Base-by-base conservation (phyloP, 106 monocot species). In the Dendrobium nobile region DNA sequence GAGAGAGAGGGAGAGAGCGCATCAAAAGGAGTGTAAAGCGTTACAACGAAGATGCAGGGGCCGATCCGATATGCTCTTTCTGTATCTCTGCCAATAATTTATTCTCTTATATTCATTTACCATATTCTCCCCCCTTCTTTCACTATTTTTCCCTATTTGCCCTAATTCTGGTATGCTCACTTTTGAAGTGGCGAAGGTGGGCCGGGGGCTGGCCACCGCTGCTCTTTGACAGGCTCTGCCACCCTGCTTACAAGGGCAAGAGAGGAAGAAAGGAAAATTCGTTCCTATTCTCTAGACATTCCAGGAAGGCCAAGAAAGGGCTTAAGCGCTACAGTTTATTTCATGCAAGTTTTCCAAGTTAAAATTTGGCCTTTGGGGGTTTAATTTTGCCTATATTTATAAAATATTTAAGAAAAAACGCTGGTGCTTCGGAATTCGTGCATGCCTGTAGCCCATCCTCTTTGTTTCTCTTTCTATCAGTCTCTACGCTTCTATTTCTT, bases 381-480 rank as follows among this genome's bases (percentile, higher is more conserved):
- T 45, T 3, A 37, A 37, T 37, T 37, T 37, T 37, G 37, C 37
- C 37, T 37, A 37, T 37, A 37, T 37, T 37, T 37, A 37, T 37
- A 37, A 37, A 37, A 37, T 3, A 37, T 37, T 37, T 37, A 37
- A 37, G 37, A 37, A 37, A 37, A 37, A 37, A 37, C 37, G 37
- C 37, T 37, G 37, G 37, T 11, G 15, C 77, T 9, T 83, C 67
- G 82, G 37, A n/a, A 31, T 56, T 48, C 79, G 82, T 83, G 86
- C 83, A 16, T 48, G 18, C 18, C 19, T 45, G 31, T 28, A 13
- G 24, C 47, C 43, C 20, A 26, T 73, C 31, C 37, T n/a, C 26
- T 44, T 19, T 44, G 19, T 44, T 31, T 65, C 65, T 27, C 18
- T 75, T 22, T 61, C 47, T 80, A 22, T 81, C 67, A 67, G 43